Evolutionary conservation across 1,284 basidiomycete genomes (phyloP).

Genomic region (Heterobasidion parviporum): DNA sequence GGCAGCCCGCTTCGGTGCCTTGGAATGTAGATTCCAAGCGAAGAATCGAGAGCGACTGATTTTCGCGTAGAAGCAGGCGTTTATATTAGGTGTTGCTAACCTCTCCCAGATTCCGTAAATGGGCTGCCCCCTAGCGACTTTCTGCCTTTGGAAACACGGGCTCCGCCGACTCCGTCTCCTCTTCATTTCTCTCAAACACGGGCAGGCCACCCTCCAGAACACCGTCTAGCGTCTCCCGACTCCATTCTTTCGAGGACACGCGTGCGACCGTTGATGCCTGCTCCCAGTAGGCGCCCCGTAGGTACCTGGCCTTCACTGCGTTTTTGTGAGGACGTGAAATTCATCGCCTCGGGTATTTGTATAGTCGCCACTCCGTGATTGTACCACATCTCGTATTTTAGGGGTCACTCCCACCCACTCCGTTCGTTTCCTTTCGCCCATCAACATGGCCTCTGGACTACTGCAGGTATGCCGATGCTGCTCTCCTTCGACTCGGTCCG

Average conservation of each 20-base stretch:
- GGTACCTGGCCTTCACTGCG: background rate
- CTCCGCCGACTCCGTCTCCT: background rate
- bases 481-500: slow-evolving; percentile 3
- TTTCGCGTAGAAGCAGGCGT: background rate
- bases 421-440: slow-evolving; percentile 4
- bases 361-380: slow-evolving; percentile 13
- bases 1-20: slow-evolving; percentile 12
- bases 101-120: background rate
- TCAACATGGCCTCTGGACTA: slow-evolving; percentile 20
- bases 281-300: background rate
- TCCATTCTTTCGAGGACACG: background rate
- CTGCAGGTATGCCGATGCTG: slow-evolving; percentile 19
- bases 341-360: slow-evolving; percentile 10
- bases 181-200: background rate
- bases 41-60: slow-evolving; percentile 5
- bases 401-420: slow-evolving; percentile 2
- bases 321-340: background rate
- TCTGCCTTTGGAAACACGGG: background rate
- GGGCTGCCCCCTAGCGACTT: background rate
- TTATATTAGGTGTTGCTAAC: background rate
- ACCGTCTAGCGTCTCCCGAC: background rate
- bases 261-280: background rate
- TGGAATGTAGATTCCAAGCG: background rate
- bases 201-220: background rate
- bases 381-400: slow-evolving; percentile 11